Base-by-base conservation (phyloP, 495 filamentous ascomycete genomes). In the Hypoxylon subgilvum region DNA sequence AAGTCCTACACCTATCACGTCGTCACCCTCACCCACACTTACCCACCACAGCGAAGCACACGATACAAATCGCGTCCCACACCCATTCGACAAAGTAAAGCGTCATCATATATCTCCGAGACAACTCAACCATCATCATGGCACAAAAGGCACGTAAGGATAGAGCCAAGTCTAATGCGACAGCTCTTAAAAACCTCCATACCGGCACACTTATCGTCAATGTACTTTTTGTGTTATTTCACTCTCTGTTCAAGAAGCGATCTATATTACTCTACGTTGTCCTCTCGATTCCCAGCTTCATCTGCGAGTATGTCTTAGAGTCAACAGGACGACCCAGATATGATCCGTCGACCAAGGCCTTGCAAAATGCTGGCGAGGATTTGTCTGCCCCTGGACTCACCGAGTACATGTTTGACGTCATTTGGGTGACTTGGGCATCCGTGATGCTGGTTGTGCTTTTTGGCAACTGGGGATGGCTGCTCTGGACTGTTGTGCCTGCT, bases 341-440 rank as follows among this genome's bases (percentile, higher is more conserved):
- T 71, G 81, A 81, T 43, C 44, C 81, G 3, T 63, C 64, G 9
- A 86, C 84, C 65, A 84, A 84, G n/a, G 83, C 85, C 2, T 75
- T 97, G 34, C 84, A 84, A 58, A 83, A 79, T 10, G 78, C 87
- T 0, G 94, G 94, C 13, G 93, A 97, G 70, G 94, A 97, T 70
- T 81, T 98, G 18, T 86, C 89, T 21, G 90, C 91, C 0, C 83
- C 88, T 19, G 94, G 94, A 0, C 75, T 98, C 72, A 97, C 92
- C 6, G 94, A 98, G 73, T 98, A 92, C 74, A 89, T 97, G 88
- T 97, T 93, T 82, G 94, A 98, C 76, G 81, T 96, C 19, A 77
- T 97, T 27, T 97, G 96, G 79, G 92, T 94, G 75, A 92, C 90
- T 0, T 91, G 89, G 86, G 84, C 79, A 14, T 86, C 83, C 18